These are phyloP conservation scores for Colletotrichum sublineola DNA, from an alignment of 2,329 filamentous ascomycete species.

Conservation along the genomic window DNA sequence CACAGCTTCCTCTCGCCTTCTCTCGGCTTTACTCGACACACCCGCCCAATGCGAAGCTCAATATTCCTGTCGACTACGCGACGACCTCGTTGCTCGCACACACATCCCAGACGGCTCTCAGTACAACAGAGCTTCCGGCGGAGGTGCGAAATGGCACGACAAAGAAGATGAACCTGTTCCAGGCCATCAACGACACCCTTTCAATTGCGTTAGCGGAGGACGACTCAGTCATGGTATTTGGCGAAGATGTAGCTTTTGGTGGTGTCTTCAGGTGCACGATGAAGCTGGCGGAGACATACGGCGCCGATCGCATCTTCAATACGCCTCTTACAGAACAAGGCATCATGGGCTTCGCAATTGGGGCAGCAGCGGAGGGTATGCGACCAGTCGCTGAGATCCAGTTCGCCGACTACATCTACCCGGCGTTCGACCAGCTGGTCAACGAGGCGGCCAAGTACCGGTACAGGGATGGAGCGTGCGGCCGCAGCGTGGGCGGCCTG, in stretches of 20 bases:
- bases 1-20: slow-evolving; percentile 31
- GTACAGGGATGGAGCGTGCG: slow-evolving; percentile 76
- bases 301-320: slow-evolving; percentile 92
- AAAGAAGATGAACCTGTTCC: slow-evolving; percentile 92
- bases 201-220: slow-evolving; percentile 85
- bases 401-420: slow-evolving; percentile 94
- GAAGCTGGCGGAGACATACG: slow-evolving; percentile 89
- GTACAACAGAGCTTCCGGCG: slow-evolving; percentile 77
- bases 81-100: slow-evolving; percentile 86
- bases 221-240: slow-evolving; percentile 90
- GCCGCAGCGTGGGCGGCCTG: slow-evolving; percentile 78
- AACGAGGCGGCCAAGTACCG: slow-evolving; percentile 93
- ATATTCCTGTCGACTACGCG: slow-evolving; percentile 88
- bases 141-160: slow-evolving; percentile 77
- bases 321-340: slow-evolving; percentile 95
- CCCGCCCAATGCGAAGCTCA: slow-evolving; percentile 76
- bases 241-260: slow-evolving; percentile 96
- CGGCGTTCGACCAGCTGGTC: slow-evolving; percentile 93
- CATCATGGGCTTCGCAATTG: slow-evolving; percentile 93
- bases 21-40: slow-evolving; percentile 65
- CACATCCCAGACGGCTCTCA: slow-evolving; percentile 77
- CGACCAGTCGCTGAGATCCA: slow-evolving; percentile 94
- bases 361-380: slow-evolving; percentile 91
- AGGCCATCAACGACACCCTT: slow-evolving; percentile 92
- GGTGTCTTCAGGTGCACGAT: slow-evolving; percentile 96